phyloP scores from a whole-genome alignment of 2,329 filamentous ascomycete species.

The Ophiosphaerella herpotricha region DNA sequence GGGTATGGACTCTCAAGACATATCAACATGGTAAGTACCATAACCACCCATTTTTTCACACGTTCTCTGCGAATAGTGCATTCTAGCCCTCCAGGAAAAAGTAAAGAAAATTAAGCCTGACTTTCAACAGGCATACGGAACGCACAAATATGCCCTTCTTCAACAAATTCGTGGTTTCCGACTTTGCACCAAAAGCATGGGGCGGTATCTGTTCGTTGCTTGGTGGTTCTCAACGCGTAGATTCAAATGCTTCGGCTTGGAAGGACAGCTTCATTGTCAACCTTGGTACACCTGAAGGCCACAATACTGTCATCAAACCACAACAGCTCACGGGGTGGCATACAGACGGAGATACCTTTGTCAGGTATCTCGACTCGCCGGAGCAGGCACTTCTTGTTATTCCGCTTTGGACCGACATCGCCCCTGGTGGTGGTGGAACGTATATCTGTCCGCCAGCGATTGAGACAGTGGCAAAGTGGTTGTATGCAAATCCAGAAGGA shows the following conservation, averaged over 20 bases:
- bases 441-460: constrained; percentile 67
- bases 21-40: constrained; percentile 61
- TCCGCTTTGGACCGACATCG: constrained; percentile 68
- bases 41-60: too few relatives aligned
- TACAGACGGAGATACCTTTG: constrained; percentile 73
- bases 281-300: constrained; percentile 60
- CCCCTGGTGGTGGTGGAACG: constrained; percentile 65
- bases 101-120: background rate
- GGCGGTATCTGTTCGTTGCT: constrained; percentile 68
- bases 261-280: constrained; percentile 72
- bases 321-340: constrained; percentile 65
- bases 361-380: constrained; percentile 71
- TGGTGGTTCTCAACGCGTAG: constrained; percentile 58
- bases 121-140: constrained; percentile 49
- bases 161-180: constrained; percentile 56
- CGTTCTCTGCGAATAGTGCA: too few relatives aligned
- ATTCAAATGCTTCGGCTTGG: constrained; percentile 57
- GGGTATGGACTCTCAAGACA: constrained; percentile 66
- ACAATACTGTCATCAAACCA: constrained; percentile 57
- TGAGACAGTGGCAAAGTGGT: constrained; percentile 59
- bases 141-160: constrained; percentile 69
- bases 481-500: constrained; percentile 66
- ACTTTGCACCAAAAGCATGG: constrained; percentile 69
- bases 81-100: too few relatives aligned
- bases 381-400: constrained; percentile 73